A percentile compares a stretch with the other conserved stretches of the same genome.
Evolutionary conservation across 2,329 filamentous ascomycete genomes (phyloP).

Genomic region (Sporothrix euskadiensis): DNA sequence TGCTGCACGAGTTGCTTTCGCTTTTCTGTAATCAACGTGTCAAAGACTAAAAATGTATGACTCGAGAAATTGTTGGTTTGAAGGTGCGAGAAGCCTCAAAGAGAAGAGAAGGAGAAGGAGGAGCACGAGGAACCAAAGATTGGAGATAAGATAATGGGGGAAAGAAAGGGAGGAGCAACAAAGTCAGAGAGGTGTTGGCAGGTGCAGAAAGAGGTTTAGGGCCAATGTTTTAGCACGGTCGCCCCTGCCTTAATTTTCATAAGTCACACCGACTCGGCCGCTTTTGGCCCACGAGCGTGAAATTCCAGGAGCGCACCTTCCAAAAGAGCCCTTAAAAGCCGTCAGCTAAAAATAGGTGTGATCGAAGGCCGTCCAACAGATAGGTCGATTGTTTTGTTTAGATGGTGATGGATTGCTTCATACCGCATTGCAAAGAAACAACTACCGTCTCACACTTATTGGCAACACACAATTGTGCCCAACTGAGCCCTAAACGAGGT

Average conservation of each 20-base stretch:
- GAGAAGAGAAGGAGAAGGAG: not conserved
- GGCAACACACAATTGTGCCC: no score
- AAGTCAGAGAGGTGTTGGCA: not conserved
- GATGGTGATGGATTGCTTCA: no score
- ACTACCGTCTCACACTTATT: no score
- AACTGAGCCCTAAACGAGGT: no score
- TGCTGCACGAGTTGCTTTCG: not conserved
- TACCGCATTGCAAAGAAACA: no score
- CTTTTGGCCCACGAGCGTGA: not conserved
- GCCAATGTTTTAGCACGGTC: not conserved
- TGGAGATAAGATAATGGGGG: constrained; percentile 6
- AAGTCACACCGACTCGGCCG: not conserved
- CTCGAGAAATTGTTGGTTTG: not conserved
- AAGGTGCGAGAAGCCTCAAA: not conserved
- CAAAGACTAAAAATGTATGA: not conserved
- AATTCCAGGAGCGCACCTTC: not conserved
- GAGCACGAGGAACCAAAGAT: constrained; percentile 4
- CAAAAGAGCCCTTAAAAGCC: not conserved
- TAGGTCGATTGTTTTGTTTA: no score
- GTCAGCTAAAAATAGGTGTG: not conserved
- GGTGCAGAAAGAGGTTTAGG: constrained; percentile 7
- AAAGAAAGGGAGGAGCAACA: not conserved
- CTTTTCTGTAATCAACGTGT: not conserved
- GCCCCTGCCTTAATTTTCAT: not conserved
- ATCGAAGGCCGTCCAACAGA: no score